These are phyloP conservation scores for Phytophthora aleatoria DNA, from an alignment of 352 stramenopile species.

Conservation along the genomic window DNA sequence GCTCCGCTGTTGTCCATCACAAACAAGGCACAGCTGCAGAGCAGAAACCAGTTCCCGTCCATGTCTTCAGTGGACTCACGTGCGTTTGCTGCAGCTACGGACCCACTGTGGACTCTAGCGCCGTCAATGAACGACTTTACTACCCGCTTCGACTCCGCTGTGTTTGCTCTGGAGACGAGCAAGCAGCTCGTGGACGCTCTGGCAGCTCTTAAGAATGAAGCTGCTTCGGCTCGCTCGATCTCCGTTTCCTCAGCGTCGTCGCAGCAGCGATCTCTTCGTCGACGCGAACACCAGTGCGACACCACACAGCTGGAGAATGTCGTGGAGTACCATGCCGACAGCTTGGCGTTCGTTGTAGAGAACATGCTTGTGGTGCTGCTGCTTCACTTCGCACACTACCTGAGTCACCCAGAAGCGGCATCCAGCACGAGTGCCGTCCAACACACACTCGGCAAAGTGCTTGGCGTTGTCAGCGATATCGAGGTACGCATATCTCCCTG, in stretches of 20 bases:
- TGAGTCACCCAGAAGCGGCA: conserved; percentile 39
- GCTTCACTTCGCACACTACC: conserved; percentile 74
- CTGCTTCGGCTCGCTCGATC: conserved; percentile 16
- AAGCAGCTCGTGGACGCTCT: conserved; percentile 49
- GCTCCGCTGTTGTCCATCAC: conserved; percentile 55
- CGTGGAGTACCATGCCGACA: conserved; percentile 81
- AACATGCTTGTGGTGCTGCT: conserved; percentile 78
- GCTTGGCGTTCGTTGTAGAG: conserved; percentile 75
- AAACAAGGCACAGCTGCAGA: conserved; percentile 41
- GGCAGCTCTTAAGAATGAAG: conserved; percentile 22
- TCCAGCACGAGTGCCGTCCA: conserved; percentile 36
- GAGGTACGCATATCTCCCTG: conserved; percentile 48
- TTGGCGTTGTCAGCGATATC: conserved; percentile 62
- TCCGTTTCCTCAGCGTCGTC: conserved; percentile 29
- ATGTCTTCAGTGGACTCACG: conserved; percentile 58
- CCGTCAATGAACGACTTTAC: conserved; percentile 69
- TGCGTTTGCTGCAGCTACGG: conserved; percentile 57
- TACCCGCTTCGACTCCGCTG: conserved; percentile 52
- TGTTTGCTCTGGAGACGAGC: conserved; percentile 54
- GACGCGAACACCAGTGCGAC: conserved; percentile 46
- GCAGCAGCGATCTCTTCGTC: conserved; percentile 29
- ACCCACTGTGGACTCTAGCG: conserved; percentile 65
- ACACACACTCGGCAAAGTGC: conserved; percentile 70
- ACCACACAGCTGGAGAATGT: conserved; percentile 52
- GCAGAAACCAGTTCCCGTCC: conserved; percentile 46